A percentile compares a stretch with the other conserved stretches of the same genome.
phyloP scores from a whole-genome alignment of 352 stramenopile genomes.

The Thalassiosira pacifica region DNA sequence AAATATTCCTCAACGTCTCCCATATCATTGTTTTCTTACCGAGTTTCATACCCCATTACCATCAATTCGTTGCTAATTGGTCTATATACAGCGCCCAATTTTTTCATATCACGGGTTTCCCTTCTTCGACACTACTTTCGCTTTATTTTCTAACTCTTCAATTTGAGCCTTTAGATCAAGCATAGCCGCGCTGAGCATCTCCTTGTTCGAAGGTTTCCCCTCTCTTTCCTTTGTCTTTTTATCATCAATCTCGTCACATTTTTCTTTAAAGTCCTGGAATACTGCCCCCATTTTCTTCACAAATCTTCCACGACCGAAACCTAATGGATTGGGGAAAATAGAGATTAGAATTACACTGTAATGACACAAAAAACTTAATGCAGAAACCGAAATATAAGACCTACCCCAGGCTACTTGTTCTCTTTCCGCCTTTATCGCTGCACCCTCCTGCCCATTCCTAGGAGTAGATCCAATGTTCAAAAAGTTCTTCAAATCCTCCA shows the following conservation, averaged over 20 bases:
- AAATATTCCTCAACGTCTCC: neutral
- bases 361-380: neutral
- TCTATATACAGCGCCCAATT: neutral
- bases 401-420: constrained; percentile 48
- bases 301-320: constrained; percentile 37
- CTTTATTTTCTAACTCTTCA: constrained; percentile 64
- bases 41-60: too few relatives aligned
- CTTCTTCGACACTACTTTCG: constrained; percentile 36
- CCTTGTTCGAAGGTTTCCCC: constrained; percentile 34
- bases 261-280: constrained; percentile 57
- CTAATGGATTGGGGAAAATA: neutral
- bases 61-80: neutral
- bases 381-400: neutral
- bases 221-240: constrained; percentile 41
- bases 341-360: neutral
- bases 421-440: constrained; percentile 8
- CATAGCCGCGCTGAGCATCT: constrained; percentile 59
- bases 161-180: constrained; percentile 59
- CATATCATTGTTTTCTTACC: neutral
- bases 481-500: constrained; percentile 62
- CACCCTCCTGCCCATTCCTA: neutral
- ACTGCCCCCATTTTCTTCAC: constrained; percentile 54
- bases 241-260: constrained; percentile 65
- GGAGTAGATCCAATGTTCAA: constrained; percentile 33
- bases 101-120: constrained; percentile 1